These are phyloP conservation scores for Trichosporon faecale DNA, from an alignment of 1,284 basidiomycete genomes.

Conservation along the genomic window DNA sequence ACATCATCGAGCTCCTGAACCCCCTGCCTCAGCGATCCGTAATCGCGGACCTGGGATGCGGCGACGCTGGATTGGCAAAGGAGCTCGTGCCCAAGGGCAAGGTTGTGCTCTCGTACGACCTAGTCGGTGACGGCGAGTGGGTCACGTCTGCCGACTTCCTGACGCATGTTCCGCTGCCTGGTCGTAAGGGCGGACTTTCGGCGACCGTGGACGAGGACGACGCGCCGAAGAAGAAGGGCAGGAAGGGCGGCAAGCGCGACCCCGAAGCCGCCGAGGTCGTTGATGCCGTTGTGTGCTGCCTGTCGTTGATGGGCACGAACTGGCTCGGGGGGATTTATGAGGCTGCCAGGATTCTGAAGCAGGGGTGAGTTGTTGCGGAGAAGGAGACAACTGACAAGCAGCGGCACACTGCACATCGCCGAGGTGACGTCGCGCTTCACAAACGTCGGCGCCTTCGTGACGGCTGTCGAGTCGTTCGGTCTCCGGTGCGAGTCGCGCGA, in stretches of 20 bases:
- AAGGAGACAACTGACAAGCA: constrained; percentile 48
- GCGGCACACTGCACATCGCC: constrained; percentile 84
- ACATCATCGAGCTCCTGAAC: constrained; percentile 63
- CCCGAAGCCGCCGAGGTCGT: constrained; percentile 59
- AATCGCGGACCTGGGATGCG: constrained; percentile 91
- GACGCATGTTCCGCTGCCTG: constrained; percentile 69
- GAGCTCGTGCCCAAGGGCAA: constrained; percentile 66
- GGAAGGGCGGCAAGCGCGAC: constrained; percentile 21
- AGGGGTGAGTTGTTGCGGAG: constrained; percentile 59
- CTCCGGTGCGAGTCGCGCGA: constrained; percentile 56
- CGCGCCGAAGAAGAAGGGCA: constrained; percentile 56
- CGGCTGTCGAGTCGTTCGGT: constrained; percentile 69
- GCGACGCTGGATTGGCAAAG: constrained; percentile 83
- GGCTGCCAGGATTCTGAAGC: constrained; percentile 77
- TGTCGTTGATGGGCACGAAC: constrained; percentile 96
- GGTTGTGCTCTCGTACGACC: constrained; percentile 73
- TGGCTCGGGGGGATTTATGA: constrained; percentile 89
- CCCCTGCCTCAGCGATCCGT: constrained; percentile 65
- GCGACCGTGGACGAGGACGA: constrained; percentile 33
- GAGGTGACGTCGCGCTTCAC: constrained; percentile 91
- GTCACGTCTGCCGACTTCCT: constrained; percentile 79
- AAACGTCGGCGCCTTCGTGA: constrained; percentile 69
- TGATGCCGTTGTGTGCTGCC: constrained; percentile 87
- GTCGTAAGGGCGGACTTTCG: constrained; percentile 58
- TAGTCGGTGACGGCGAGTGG: constrained; percentile 66